Conservation (phyloP, 441 rosid genomes). For the Aquilaria agallochum region DNA sequence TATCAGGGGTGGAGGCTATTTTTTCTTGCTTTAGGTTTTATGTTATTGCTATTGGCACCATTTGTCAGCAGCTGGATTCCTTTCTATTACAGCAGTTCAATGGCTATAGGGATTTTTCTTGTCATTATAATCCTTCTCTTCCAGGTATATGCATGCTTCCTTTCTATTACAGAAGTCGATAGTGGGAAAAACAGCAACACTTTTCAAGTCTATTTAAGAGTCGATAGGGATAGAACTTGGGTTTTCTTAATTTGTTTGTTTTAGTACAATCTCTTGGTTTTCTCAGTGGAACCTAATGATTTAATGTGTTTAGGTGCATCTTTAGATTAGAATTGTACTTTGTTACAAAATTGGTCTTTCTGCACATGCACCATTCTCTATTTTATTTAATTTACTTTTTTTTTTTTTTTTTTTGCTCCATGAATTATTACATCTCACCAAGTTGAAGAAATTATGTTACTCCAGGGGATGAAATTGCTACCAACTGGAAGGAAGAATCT, state of each 20-base stretch:
- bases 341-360: too few species aligned
- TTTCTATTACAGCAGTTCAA: conserved; percentile 88
- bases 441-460: conserved; percentile 2
- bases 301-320: too few species aligned
- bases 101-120: conserved; percentile 93
- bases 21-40: conserved; percentile 61
- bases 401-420: conserved; percentile 1
- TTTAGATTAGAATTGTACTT: too few species aligned
- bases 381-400: background rate
- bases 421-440: too few species aligned
- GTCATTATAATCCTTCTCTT: conserved; percentile 73
- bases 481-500: conserved; percentile 80
- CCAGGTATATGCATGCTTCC: conserved; percentile 44
- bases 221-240: background rate
- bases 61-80: conserved; percentile 91
- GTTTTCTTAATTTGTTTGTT: background rate
- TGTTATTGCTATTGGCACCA: conserved; percentile 68
- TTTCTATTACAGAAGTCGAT: too few species aligned
- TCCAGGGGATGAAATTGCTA: conserved; percentile 85
- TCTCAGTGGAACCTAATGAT: too few species aligned
- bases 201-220: too few species aligned
- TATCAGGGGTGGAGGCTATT: conserved; percentile 78
- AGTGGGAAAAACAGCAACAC: background rate
- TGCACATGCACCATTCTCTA: too few species aligned
- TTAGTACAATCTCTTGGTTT: background rate